phyloP scores from a whole-genome alignment of 2,329 filamentous ascomycete genomes.

The Madurella fahalii region DNA sequence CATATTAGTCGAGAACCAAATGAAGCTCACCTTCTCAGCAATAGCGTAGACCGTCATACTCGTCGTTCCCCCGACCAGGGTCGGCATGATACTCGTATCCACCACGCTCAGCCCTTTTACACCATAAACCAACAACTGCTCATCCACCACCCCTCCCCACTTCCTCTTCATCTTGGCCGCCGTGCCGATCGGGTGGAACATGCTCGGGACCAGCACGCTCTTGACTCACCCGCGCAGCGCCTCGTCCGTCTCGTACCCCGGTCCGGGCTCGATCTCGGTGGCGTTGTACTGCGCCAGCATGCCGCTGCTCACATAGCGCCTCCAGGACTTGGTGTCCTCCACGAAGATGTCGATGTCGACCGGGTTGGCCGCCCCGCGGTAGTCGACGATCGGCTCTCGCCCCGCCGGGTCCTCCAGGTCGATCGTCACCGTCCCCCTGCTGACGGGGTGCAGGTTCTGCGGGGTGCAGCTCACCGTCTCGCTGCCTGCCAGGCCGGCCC shows the following conservation, averaged over 20 bases:
- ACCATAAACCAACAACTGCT: slow-evolving; percentile 29
- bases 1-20: neutral
- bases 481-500: slow-evolving; percentile 14
- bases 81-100: slow-evolving; percentile 2
- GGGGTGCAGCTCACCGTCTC: neutral
- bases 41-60: slow-evolving; percentile 6
- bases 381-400: slow-evolving; percentile 26
- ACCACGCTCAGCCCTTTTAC: slow-evolving; percentile 4
- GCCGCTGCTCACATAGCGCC: slow-evolving; percentile 20
- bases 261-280: slow-evolving; percentile 23
- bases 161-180: slow-evolving; percentile 29
- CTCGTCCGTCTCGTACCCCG: slow-evolving; percentile 20
- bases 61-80: neutral
- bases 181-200: slow-evolving; percentile 29
- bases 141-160: slow-evolving; percentile 30
- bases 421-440: slow-evolving; percentile 30
- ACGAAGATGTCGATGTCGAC: slow-evolving; percentile 27
- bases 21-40: slow-evolving; percentile 6
- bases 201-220: slow-evolving; percentile 24
- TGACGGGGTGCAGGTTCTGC: slow-evolving; percentile 31
- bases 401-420: slow-evolving; percentile 22
- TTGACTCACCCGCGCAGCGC: slow-evolving; percentile 24
- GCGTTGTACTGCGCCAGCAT: slow-evolving; percentile 22
- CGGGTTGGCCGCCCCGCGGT: slow-evolving; percentile 27
- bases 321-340: slow-evolving; percentile 27